Base-by-base conservation (phyloP, 805 yeast genomes). In the Myxozyma sirexii region DNA sequence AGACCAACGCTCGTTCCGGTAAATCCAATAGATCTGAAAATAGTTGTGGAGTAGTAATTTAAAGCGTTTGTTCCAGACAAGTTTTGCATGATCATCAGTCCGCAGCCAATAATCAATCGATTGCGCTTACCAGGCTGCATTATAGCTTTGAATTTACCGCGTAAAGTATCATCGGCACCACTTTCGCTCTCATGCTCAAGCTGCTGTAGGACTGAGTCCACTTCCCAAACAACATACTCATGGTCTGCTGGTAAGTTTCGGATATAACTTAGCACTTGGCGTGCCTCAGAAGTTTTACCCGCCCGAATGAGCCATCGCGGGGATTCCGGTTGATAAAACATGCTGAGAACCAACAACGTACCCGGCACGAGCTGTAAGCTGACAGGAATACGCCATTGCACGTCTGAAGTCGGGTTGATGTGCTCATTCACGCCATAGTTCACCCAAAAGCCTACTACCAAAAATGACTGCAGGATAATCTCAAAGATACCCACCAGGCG, bases 11-110 rank as follows among this genome's bases (percentile, higher is more conserved):
- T 76, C 68, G 81, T 78, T 59, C 81, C 83, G 3, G 76, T 67
- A 58, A 82, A 75, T 31, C 82, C 83, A 64, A 82, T 76, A 4
- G 80, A 73, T 43, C 75, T 70, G 66, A 78, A 79, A 41, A 79
- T 75, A 0, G 76, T 71, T 5, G 80, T 80, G 13, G 81, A 76
- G 62, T 78, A 79, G 68, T 80, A 79, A 21, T 77, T 77, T 53
- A 79, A 71, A 31, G 82, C 81, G 65, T 78, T 78, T 61, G 79
- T 77, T 54, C 97, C 97, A 4, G 96, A 83, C 70, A 90, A 84
- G 75, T 92, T 97, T 74, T 92, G 97, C 70, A 90, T 77, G 19
- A 88, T 85, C 74, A 89, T 96, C 31, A 87, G 67, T 3, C 78
- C 72, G 57, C 84, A 80, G 55, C 96, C 96, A 15, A 92, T 84